These are phyloP conservation scores for Agaricus sinodeliciosus DNA, from an alignment of 768 basidiomycete genomes.

Conservation along the genomic window DNA sequence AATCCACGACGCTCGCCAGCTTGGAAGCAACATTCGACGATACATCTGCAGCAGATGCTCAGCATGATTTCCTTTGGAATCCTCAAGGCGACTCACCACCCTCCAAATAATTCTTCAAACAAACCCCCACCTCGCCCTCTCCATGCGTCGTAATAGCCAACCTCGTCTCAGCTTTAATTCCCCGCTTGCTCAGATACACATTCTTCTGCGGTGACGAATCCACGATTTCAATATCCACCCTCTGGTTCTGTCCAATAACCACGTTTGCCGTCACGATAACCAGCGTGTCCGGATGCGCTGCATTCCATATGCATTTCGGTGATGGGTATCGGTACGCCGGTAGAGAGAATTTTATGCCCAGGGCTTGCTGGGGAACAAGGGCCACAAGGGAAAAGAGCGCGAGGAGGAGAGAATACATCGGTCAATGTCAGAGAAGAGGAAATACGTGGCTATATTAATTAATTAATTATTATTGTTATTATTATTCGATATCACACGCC, in stretches of 20 bases:
- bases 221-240: constrained; percentile 90
- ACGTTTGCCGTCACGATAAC: constrained; percentile 97
- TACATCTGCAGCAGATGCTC: constrained; percentile 23
- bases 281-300: constrained; percentile 77
- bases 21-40: constrained; percentile 39
- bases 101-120: constrained; percentile 79
- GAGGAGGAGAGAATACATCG: constrained; percentile 11
- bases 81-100: constrained; percentile 46
- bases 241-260: constrained; percentile 64
- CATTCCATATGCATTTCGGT: constrained; percentile 93
- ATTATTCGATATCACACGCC: not conserved
- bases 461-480: not conserved
- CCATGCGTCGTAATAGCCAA: constrained; percentile 91
- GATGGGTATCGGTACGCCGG: constrained; percentile 66
- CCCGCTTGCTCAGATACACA: constrained; percentile 84
- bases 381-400: constrained; percentile 21
- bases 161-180: constrained; percentile 85
- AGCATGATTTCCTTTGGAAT: not conserved
- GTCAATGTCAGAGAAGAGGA: not conserved
- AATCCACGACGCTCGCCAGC: constrained; percentile 68
- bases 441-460: not conserved
- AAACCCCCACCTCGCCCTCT: constrained; percentile 93
- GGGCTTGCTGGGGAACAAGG: constrained; percentile 21
- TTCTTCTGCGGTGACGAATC: constrained; percentile 83
- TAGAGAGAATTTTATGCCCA: constrained; percentile 83